A percentile compares a stretch with the other conserved stretches of the same genome.
Conservation (phyloP, 2,329 filamentous ascomycete genomes). For the Botrytis hyacinthi region DNA sequence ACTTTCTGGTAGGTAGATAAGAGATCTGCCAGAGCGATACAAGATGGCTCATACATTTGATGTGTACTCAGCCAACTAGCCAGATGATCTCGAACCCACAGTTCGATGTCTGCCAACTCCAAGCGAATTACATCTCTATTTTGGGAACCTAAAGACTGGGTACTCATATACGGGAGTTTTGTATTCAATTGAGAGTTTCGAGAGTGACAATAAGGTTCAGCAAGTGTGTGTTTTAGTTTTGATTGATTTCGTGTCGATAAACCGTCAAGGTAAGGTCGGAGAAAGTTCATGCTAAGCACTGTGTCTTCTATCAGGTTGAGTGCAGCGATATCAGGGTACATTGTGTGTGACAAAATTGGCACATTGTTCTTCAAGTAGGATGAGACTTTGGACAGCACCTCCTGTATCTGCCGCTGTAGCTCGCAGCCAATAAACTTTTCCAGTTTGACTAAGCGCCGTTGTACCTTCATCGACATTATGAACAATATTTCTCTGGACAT, state of each 20-base stretch:
- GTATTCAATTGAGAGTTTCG: too few relatives aligned
- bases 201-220: too few relatives aligned
- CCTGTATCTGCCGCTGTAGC: not conserved
- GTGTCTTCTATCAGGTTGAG: not conserved
- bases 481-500: constrained; percentile 39
- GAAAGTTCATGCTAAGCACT: not conserved
- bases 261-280: not conserved
- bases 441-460: constrained; percentile 45
- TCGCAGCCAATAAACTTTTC: not conserved
- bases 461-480: constrained; percentile 47
- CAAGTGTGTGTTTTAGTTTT: not conserved
- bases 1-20: constrained; percentile 40
- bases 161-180: too few relatives aligned
- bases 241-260: not conserved
- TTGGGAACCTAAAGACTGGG: too few relatives aligned
- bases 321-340: not conserved
- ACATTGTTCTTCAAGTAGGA: not conserved
- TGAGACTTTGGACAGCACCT: not conserved
- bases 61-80: constrained; percentile 25
- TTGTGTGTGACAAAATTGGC: not conserved
- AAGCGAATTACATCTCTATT: not conserved
- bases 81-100: constrained; percentile 47
- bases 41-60: constrained; percentile 30
- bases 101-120: constrained; percentile 46
- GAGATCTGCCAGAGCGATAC: constrained; percentile 34